These are phyloP conservation scores for Persicaria maculosa DNA, from an alignment of 148 eudicot species.

Conservation along the genomic window DNA sequence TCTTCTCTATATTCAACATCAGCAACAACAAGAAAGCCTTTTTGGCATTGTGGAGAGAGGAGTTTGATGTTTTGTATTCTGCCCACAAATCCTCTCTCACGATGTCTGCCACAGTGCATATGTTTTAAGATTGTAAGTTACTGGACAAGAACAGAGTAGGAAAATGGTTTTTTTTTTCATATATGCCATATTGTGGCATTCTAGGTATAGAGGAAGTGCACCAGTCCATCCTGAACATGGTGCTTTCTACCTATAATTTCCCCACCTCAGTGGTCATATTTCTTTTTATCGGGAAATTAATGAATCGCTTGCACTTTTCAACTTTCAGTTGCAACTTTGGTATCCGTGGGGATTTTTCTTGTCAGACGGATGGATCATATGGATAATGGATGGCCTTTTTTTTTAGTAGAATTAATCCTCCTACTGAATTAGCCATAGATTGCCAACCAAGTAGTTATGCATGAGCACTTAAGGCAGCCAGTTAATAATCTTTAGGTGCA, in stretches of 20 bases:
- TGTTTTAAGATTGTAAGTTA: background rate
- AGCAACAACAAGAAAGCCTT: constrained; percentile 1
- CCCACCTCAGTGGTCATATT: no score
- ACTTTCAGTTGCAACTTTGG: background rate
- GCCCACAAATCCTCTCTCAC: background rate
- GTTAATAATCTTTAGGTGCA: background rate
- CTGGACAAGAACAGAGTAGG: background rate
- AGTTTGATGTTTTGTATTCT: no score
- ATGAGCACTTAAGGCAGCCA: background rate
- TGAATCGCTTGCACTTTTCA: background rate
- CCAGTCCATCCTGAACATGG: no score
- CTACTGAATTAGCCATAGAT: background rate
- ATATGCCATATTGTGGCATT: no score
- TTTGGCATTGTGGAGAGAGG: background rate
- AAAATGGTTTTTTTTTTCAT: no score
- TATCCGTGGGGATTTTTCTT: background rate
- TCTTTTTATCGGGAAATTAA: no score
- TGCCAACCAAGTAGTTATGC: background rate
- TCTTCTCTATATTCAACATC: constrained; percentile 1
- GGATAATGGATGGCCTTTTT: background rate
- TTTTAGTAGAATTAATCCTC: background rate
- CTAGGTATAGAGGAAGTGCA: no score
- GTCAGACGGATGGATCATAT: background rate
- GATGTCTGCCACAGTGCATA: background rate
- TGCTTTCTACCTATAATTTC: no score